Evolutionary conservation across 1,284 basidiomycete species (phyloP).

Genomic region (Naganishia sp.): DNA sequence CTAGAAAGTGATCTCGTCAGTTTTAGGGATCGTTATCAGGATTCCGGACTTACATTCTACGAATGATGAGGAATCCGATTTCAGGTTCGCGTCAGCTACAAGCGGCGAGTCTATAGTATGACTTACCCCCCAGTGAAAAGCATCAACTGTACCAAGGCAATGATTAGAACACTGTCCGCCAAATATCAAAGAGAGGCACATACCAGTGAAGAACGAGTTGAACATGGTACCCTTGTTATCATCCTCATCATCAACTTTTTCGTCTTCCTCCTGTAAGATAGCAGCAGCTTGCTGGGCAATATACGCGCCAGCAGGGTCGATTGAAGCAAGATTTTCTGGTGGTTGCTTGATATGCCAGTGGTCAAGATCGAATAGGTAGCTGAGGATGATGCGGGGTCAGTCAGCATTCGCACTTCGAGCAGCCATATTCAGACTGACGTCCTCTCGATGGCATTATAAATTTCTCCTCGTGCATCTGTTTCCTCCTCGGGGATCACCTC

Average conservation of each 20-base stretch:
- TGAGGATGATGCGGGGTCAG: conserved; percentile 20
- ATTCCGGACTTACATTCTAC: conserved; percentile 53
- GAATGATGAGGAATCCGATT: conserved; percentile 14
- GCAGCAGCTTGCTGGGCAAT: conserved; percentile 39
- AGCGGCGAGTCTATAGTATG: not conserved
- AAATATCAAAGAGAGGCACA: conserved; percentile 22
- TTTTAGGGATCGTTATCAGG: conserved; percentile 63
- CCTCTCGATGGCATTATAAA: conserved; percentile 72
- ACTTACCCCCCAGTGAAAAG: conserved; percentile 81
- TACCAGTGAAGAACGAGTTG: conserved; percentile 49
- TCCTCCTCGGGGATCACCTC: conserved; percentile 73
- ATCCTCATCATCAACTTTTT: conserved; percentile 23
- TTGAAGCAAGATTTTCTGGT: conserved; percentile 42
- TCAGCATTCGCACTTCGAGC: not conserved
- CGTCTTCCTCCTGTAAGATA: conserved; percentile 34
- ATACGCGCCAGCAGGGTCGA: conserved; percentile 45
- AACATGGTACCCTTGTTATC: conserved; percentile 47
- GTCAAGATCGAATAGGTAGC: conserved; percentile 79
- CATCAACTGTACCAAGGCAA: conserved; percentile 62
- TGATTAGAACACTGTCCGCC: not conserved
- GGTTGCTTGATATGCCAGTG: conserved; percentile 64
- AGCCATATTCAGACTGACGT: conserved; percentile 55
- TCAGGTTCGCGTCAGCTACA: too few relatives aligned
- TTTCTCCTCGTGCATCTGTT: conserved; percentile 64
- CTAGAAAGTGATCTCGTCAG: conserved; percentile 35